These are phyloP conservation scores for Sporisorium graminicola DNA, from an alignment of 1,284 basidiomycete genomes.

Conservation along the genomic window DNA sequence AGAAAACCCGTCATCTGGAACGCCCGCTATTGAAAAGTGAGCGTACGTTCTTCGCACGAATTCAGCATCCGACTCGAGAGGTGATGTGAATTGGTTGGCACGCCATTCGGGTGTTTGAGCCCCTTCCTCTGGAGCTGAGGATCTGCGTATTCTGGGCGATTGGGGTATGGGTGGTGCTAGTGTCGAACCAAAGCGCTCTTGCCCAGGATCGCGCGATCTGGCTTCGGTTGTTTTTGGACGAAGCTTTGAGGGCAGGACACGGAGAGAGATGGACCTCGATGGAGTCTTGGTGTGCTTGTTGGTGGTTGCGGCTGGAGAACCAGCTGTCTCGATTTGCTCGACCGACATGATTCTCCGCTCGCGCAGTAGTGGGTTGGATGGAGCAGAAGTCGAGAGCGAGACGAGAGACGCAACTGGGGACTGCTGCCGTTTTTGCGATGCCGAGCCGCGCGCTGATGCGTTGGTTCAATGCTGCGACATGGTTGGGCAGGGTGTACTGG, in stretches of 20 bases:
- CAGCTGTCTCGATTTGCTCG: neutral
- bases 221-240: constrained; percentile 24
- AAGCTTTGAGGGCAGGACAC: constrained; percentile 18
- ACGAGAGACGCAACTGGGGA: too few relatives aligned
- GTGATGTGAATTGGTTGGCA: constrained; percentile 28
- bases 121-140: constrained; percentile 42
- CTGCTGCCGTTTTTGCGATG: neutral
- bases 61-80: constrained; percentile 56
- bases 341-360: neutral
- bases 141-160: constrained; percentile 25
- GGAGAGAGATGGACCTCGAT: constrained; percentile 27
- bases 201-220: constrained; percentile 11
- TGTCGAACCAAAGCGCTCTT: constrained; percentile 4
- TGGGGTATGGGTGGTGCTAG: constrained; percentile 22
- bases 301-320: neutral
- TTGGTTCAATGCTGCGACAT: constrained; percentile 8
- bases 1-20: constrained; percentile 59
- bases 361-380: neutral
- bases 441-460: constrained; percentile 8
- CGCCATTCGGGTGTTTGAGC: constrained; percentile 19
- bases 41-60: constrained; percentile 63
- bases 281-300: constrained; percentile 19
- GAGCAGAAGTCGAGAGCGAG: neutral
- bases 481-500: neutral
- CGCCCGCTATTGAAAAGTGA: constrained; percentile 58